Conservation (phyloP, 495 filamentous ascomycete species). For the Neurospora sublineolata region DNA sequence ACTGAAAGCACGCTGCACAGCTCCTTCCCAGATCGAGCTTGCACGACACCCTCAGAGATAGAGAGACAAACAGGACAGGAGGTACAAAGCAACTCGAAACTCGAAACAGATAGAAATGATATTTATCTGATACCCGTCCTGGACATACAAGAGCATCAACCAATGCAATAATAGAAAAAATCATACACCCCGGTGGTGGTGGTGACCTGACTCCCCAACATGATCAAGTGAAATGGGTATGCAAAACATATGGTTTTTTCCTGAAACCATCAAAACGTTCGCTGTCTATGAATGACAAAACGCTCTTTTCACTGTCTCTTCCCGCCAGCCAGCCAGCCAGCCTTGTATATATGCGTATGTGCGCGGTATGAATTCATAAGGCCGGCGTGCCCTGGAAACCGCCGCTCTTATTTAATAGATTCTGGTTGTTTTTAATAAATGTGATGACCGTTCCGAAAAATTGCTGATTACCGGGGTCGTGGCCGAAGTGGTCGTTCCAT, state of each 20-base stretch:
- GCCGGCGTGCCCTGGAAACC: not conserved
- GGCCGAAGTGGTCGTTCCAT: not conserved
- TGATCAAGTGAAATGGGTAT: not conserved
- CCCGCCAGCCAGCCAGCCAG: not conserved
- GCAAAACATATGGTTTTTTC: not conserved
- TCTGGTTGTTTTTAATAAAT: not conserved
- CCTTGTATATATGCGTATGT: not conserved
- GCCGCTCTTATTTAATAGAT: not conserved
- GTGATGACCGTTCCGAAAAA: not conserved
- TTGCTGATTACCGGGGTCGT: not conserved
- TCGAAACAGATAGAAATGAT: not conserved
- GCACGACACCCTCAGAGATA: not conserved
- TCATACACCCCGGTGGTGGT: not conserved
- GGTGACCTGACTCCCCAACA: not conserved
- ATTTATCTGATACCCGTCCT: not conserved
- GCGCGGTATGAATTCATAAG: not conserved
- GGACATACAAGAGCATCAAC: not conserved
- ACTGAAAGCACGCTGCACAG: not conserved
- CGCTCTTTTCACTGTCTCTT: not conserved
- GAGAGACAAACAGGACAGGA: not conserved
- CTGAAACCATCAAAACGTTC: not conserved
- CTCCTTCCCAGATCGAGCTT: not conserved
- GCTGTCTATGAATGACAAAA: not conserved
- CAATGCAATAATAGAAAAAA: not conserved
- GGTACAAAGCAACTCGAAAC: not conserved